phyloP scores from a whole-genome alignment of 257 asterid genomes.

The Solanum neorickii region DNA sequence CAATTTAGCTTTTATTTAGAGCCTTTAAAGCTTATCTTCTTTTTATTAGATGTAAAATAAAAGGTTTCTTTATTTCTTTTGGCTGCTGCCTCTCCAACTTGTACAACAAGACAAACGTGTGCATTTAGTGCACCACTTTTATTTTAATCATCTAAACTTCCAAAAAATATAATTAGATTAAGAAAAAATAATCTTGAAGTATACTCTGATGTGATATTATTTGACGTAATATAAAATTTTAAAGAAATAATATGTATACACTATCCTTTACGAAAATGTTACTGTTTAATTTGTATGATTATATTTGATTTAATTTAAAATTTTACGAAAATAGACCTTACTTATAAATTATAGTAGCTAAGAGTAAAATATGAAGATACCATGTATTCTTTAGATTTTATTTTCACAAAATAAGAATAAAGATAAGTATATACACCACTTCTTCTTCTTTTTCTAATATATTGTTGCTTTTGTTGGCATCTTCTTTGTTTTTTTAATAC shows the following conservation, averaged over 20 bases:
- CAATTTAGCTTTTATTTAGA: not conserved
- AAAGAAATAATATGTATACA: too few species aligned
- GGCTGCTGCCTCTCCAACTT: not conserved
- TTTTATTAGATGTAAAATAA: not conserved
- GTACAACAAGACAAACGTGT: not conserved
- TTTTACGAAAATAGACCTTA: too few species aligned
- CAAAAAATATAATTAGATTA: not conserved
- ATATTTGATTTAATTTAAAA: too few species aligned
- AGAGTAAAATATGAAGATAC: too few species aligned
- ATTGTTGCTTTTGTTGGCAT: not conserved
- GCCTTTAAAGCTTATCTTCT: not conserved
- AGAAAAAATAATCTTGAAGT: not conserved
- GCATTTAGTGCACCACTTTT: not conserved
- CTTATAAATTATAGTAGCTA: too few species aligned
- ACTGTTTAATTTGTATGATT: too few species aligned
- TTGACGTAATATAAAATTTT: too few species aligned
- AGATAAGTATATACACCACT: not conserved
- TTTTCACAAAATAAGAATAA: too few species aligned
- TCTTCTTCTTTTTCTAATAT: not conserved
- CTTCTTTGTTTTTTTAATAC: too few species aligned
- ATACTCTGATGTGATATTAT: not conserved
- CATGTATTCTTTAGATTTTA: rapidly evolving
- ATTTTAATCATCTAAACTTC: not conserved
- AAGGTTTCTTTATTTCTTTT: not conserved
- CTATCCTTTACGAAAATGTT: not conserved